Base-by-base conservation (phyloP, 1,284 basidiomycete species). In the Anthracocystis walkeri region DNA sequence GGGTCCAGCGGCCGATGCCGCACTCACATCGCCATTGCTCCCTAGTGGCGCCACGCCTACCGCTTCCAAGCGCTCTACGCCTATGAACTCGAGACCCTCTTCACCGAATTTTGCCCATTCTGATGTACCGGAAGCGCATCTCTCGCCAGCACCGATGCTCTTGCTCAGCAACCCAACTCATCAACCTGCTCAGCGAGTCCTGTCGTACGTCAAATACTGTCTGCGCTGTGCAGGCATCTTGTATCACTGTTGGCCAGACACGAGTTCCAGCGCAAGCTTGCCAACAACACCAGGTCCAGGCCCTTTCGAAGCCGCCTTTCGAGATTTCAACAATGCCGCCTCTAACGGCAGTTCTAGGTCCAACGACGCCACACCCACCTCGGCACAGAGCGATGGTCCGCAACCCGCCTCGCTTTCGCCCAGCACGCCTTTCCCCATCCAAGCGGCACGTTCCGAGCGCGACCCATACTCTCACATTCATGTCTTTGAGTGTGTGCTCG, bases 221-320 rank as follows among this genome's bases (percentile, higher is more conserved):
- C 78, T 89, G 8, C 87, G 88, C 14, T 88, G 87, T 21, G 84
- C 86, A 0, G 88, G 88, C 1, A 88, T 89, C 58, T 78, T 89
- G 27, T 89, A 89, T 75, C 88, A 89, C 76, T 84, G 70, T 44
- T 82, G 79, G 81, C 79, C 79, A 21, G 81, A 82, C 52, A 65
- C 72, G 8, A 69, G 65, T 53, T 77, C 78, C 16, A 60, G 50
- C 31, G 23, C 62, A 16, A 71, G 65, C 31, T 29, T 65, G 18
- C 72, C 72, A 4, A 12, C 52, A 5, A 75, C 72, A n/a, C 72
- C 72, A 1, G 66, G 72, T 3, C 71, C 65, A 1, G 65, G 71
- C 29, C 72, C 72, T 3, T 75, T 75, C 38, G 66, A 75, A 5
- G 66, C 59, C 0, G 66, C 72, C 1, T 75, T 75, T 35, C 58